Evolutionary conservation across 2,329 filamentous ascomycete species (phyloP).

Genomic region (Aspergillus pseudoterreus): DNA sequence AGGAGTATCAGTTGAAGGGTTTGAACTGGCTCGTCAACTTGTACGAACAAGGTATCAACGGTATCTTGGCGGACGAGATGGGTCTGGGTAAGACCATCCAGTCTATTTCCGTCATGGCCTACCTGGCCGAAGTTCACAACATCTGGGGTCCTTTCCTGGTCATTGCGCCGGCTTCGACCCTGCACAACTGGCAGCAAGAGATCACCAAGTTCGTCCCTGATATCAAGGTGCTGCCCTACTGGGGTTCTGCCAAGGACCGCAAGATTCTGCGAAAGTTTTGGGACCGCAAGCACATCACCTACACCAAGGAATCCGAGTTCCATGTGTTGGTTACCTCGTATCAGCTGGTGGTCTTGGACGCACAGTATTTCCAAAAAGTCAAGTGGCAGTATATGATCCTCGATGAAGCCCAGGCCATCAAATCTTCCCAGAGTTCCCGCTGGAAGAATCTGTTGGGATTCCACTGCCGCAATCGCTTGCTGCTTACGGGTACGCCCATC

Average conservation of each 20-base stretch:
- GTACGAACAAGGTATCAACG: conserved; percentile 99
- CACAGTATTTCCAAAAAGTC: conserved; percentile 98
- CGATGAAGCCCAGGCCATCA: conserved; percentile 97
- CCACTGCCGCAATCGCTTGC: conserved; percentile 88
- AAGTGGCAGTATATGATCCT: conserved; percentile 99
- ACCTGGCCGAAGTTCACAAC: conserved; percentile 93
- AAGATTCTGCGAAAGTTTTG: conserved; percentile 98
- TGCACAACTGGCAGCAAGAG: conserved; percentile 99
- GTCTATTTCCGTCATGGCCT: conserved; percentile 98
- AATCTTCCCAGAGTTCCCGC: conserved; percentile 90
- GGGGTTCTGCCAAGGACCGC: conserved; percentile 89
- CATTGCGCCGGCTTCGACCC: conserved; percentile 89
- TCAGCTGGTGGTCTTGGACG: conserved; percentile 92
- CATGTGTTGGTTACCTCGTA: conserved; percentile 97
- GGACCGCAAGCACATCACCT: conserved; percentile 96
- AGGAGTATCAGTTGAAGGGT: conserved; percentile 98
- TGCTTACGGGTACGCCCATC: conserved; percentile 94
- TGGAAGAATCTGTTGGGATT: conserved; percentile 96
- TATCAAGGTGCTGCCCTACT: conserved; percentile 94
- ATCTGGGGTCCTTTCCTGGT: conserved; percentile 98
- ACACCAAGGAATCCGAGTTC: conserved; percentile 88
- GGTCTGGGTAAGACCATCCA: conserved; percentile 98
- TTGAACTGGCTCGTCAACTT: conserved; percentile 99
- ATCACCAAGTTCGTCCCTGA: conserved; percentile 91
- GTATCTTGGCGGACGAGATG: conserved; percentile 98